Evolutionary conservation across 1,284 basidiomycete genomes (phyloP).

Genomic region (Cutaneotrichosporon dermatis): DNA sequence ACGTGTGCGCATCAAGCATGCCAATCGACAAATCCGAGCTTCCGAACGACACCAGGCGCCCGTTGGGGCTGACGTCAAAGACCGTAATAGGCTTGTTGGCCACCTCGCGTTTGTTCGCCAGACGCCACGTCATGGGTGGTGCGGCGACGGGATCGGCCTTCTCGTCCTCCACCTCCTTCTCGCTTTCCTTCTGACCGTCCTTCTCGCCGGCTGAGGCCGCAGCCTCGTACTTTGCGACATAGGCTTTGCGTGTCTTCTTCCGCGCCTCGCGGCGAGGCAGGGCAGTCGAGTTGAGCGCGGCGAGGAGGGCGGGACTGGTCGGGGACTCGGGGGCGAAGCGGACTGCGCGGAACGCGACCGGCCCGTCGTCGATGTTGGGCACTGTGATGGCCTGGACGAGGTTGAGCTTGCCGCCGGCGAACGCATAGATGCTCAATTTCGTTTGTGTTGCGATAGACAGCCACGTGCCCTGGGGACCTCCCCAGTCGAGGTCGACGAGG

Average conservation of each 20-base stretch:
- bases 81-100: constrained; percentile 75
- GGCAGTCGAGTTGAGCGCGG: constrained; percentile 64
- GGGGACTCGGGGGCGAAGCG: constrained; percentile 52
- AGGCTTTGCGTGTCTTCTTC: constrained; percentile 35
- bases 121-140: constrained; percentile 41
- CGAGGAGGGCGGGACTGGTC: constrained; percentile 30
- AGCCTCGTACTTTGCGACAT: constrained; percentile 35
- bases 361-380: constrained; percentile 35
- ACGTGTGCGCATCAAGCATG: constrained; percentile 71
- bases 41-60: constrained; percentile 76
- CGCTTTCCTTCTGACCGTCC: constrained; percentile 24
- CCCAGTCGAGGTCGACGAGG: constrained; percentile 45
- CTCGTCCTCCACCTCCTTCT: constrained; percentile 18
- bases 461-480: constrained; percentile 36
- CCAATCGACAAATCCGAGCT: constrained; percentile 83
- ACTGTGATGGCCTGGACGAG: constrained; percentile 38
- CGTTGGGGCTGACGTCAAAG: constrained; percentile 84
- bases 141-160: neutral
- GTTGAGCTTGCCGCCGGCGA: constrained; percentile 21
- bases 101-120: constrained; percentile 51
- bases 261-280: constrained; percentile 24
- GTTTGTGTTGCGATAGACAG: constrained; percentile 38
- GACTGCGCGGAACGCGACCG: constrained; percentile 66
- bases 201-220: constrained; percentile 55
- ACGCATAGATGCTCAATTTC: constrained; percentile 31